Evolutionary conservation across 169 alveolate species (phyloP), one percentile per base, ranked within the genome.

Genomic region (Eimeria nieschulzi): DNA sequence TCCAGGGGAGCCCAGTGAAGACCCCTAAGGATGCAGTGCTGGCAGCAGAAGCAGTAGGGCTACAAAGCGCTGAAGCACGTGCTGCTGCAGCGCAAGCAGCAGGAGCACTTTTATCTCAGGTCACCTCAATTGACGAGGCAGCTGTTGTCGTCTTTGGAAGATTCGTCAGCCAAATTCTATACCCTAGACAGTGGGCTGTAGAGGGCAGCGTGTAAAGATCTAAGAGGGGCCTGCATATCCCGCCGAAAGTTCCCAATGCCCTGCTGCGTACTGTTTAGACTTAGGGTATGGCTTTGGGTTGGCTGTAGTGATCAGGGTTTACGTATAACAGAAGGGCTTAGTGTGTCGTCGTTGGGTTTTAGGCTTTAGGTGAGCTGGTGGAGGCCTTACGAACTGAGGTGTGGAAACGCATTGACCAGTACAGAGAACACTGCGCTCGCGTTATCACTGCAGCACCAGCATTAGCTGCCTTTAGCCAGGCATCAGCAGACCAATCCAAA

Each of bases 11-110:
- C 33, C 56, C 53, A 33, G 63, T 51, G 33, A 51, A 39, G 33
- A 25, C 61, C 5, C 46, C 90, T 12, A 56, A 17, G 9, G 90
- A 82, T 39, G 61, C 90, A n/a, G 78, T 82, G 53, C 19, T 63
- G 78, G 90, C 90, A 13, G 90, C 90, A 8, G 64, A 82, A 19
- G 90, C 90, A 61, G 90, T 76, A 2, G 90, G 90, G 90, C 56
- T 82, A 61, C 21, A 25, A 25, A 63, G 51, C 78, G 7, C 79
- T 13, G 63, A 26, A n/a, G 90, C 90, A 54, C 78, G 90, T 39
- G 78, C 46, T 61, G 78, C 66, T 82, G 61, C 23, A 63, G 90
- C 90, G 19, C 59, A 71, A 19, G 78, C 75, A 82, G 78, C 66
- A 61, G 33, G 63, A 56, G 46, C 15, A 76, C 39, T 82, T 63